Conservation (phyloP, 2,329 filamentous ascomycete genomes). For the Bipolaris bicolor region DNA sequence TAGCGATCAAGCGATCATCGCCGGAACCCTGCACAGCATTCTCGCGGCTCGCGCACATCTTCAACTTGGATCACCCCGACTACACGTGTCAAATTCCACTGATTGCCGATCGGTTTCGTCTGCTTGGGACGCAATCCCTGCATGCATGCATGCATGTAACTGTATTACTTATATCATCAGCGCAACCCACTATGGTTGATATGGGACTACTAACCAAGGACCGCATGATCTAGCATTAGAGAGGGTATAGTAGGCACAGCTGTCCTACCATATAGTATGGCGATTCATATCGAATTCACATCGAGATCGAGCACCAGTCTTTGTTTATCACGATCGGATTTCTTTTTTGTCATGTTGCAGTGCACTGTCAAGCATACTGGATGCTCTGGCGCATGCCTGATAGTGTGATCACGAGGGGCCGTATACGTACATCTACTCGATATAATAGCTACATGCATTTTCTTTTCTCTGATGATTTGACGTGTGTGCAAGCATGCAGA, state of each 20-base stretch:
- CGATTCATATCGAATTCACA: neutral
- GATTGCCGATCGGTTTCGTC: neutral
- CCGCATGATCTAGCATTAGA: neutral
- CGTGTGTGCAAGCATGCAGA: neutral
- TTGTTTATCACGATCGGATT: neutral
- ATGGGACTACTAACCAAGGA: neutral
- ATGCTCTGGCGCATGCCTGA: neutral
- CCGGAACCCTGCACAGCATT: neutral
- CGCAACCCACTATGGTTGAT: neutral
- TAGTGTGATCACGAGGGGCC: neutral
- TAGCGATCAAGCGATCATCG: constrained; percentile 3
- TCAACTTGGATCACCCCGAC: neutral
- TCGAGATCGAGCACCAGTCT: neutral
- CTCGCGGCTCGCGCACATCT: neutral
- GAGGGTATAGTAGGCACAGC: neutral
- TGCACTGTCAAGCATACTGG: neutral
- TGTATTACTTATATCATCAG: neutral
- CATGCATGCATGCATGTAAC: neutral
- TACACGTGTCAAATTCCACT: neutral
- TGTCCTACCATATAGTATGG: neutral
- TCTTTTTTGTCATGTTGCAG: neutral
- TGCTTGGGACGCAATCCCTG: neutral
- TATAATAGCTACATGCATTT: neutral
- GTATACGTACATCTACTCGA: neutral
- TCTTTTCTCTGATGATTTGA: neutral